Percentiles rank a stretch among this genome's conserved stretches.
Conservation (phyloP, 129 eudicot species). For the Tanacetum coccineum region DNA sequence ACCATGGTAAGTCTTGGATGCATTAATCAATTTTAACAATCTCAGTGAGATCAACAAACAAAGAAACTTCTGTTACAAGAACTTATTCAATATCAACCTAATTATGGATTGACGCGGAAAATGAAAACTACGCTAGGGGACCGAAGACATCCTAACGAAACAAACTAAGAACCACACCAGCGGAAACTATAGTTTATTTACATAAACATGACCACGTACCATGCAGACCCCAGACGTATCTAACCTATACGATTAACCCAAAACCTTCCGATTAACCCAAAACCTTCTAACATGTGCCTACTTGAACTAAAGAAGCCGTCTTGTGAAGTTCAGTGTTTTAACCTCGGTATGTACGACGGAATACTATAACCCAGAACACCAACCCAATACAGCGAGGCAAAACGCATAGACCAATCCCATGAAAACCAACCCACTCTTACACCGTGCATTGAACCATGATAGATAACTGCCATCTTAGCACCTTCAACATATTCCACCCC, state of each 20-base stretch:
- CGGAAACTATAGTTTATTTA: conserved; percentile 37
- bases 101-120: conserved; percentile 23
- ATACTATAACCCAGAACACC: conserved; percentile 82
- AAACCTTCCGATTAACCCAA: conserved; percentile 19
- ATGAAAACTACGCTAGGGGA: conserved; percentile 17
- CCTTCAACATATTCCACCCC: conserved; percentile 64
- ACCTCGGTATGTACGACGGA: conserved; percentile 75
- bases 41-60: conserved; percentile 5
- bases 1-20: conserved; percentile 4
- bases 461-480: conserved; percentile 85
- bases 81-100: conserved; percentile 38
- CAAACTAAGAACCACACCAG: conserved; percentile 30
- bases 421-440: conserved; percentile 91
- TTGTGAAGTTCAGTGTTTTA: conserved; percentile 64
- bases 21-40: conserved; percentile 8
- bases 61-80: conserved; percentile 13
- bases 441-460: conserved; percentile 86
- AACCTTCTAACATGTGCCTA: conserved; percentile 11
- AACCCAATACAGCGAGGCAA: conserved; percentile 80
- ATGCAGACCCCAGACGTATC: conserved; percentile 28
- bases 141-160: conserved; percentile 23
- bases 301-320: conserved; percentile 41
- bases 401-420: conserved; percentile 72
- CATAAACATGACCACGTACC: conserved; percentile 28
- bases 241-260: conserved; percentile 24